Base-by-base conservation (phyloP, 805 yeast genomes). In the Zygosaccharomyces rouxii region DNA sequence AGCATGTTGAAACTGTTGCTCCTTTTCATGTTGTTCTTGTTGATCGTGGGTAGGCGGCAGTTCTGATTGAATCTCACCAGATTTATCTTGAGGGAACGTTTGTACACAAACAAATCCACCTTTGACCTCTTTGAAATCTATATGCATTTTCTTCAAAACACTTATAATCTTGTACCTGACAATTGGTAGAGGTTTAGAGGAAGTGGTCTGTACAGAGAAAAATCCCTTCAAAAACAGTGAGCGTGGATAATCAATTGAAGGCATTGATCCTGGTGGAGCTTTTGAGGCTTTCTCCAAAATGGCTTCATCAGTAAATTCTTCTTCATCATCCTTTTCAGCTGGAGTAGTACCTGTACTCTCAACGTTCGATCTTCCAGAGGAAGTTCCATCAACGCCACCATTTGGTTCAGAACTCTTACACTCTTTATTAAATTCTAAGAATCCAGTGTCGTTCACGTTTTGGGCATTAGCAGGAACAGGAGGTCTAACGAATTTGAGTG, bases 71-170 rank as follows among this genome's bases (percentile, higher is more conserved):
- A 16, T 16, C 7, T 42, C 42, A 14, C 46, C 67, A 53, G 48
- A 73, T 71, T 3, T 81, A 78, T 37, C 46, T 22, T 42, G 38
- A 5, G 53, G 84, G 77, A 30, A 78, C 47, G 57, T 71, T 60
- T 86, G 89, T 7, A 81, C 76, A 71, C 98, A 90, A 21, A 88
- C 78, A 65, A 92, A 90, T 0, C 97, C 98, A 50, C 98, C 97
- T 61, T 85, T 85, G 19, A 90, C 95, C 68, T 90, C 98, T 53
- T 83, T 85, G 65, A 78, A 90, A 50, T 81, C 80, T 42, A 92
- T 94, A 23, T 88, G 89, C 62, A 88, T 73, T 53, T 80, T 80
- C 16, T 81, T 81, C 63, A 90, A 75, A 1, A 86, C 92, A 18
- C 81, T 77, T 25, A 90, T 86, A 35, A 90, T 82, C 63, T 86